Evolutionary conservation across 257 asterid species (phyloP).

Genomic region (Eucommia ulmoides): DNA sequence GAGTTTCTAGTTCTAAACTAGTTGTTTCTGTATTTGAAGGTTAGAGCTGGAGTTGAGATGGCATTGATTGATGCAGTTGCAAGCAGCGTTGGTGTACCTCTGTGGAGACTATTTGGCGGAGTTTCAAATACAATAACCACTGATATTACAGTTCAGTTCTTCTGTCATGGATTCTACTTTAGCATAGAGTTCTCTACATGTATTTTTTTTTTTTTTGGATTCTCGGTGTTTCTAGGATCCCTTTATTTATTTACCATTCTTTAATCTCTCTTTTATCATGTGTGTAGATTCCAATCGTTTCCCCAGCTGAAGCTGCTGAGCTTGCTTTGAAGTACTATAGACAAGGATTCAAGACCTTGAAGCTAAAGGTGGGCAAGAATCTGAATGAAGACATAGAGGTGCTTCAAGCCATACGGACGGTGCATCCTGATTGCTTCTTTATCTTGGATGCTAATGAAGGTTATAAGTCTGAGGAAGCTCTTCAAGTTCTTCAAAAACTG

Average conservation of each 20-base stretch:
- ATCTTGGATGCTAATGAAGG: constrained; percentile 94
- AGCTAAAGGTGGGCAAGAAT: constrained; percentile 87
- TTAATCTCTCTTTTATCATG: neutral
- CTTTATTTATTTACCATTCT: neutral
- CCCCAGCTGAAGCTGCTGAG: constrained; percentile 65
- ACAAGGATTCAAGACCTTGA: constrained; percentile 65
- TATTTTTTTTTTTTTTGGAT: neutral
- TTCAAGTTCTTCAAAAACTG: constrained; percentile 59
- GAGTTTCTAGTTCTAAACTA: constrained; percentile 11
- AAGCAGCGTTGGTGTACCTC: constrained; percentile 63
- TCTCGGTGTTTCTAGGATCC: neutral
- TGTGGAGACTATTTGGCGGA: constrained; percentile 92
- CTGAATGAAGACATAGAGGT: constrained; percentile 59
- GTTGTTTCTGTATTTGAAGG: constrained; percentile 41
- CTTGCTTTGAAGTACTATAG: constrained; percentile 52
- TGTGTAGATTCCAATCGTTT: constrained; percentile 77
- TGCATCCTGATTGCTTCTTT: constrained; percentile 71
- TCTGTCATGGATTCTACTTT: neutral
- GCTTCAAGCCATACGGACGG: constrained; percentile 66
- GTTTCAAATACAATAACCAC: constrained; percentile 58
- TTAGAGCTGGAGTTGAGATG: constrained; percentile 93
- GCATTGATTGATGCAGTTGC: constrained; percentile 91
- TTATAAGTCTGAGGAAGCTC: constrained; percentile 64
- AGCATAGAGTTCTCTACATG: neutral
- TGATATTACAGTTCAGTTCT: constrained; percentile 60